Evolutionary conservation across 225 moss, liverwort and hornwort genomes (phyloP).

Genomic region (Pseudisothecium myosuroides): DNA sequence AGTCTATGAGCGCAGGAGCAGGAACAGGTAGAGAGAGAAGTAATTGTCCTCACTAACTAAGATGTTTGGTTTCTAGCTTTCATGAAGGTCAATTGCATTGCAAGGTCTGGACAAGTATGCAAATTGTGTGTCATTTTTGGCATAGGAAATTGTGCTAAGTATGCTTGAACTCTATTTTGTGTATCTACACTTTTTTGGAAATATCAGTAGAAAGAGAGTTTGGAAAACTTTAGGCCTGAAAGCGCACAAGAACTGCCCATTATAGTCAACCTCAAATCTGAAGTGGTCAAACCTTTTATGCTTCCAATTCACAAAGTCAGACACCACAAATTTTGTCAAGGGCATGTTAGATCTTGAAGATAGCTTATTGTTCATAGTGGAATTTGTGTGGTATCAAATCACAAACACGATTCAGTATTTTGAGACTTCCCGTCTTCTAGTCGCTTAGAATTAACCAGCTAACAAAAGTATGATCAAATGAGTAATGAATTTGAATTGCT

Average conservation of each 20-base stretch:
- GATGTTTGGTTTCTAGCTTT: accelerated
- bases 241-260: accelerated
- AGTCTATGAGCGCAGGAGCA: too few relatives aligned
- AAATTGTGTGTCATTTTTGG: background rate
- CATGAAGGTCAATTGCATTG: background rate
- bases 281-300: background rate
- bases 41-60: background rate
- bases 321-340: background rate
- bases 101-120: background rate
- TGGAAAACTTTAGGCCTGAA: background rate
- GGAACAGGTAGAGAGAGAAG: too few relatives aligned
- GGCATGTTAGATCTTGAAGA: background rate
- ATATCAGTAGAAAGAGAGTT: background rate
- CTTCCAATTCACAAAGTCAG: background rate
- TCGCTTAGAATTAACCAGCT: accelerated
- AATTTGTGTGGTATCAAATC: too few relatives aligned
- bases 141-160: accelerated
- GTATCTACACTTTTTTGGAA: background rate
- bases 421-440: accelerated
- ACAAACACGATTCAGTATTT: too few relatives aligned
- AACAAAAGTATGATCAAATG: too few relatives aligned
- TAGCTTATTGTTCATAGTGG: background rate
- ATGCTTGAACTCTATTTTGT: background rate
- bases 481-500: too few relatives aligned
- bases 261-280: background rate